A percentile compares a stretch with the other conserved stretches of the same genome.
These are phyloP conservation scores for Rosa chinensis DNA, from an alignment of 306 rosid genomes.

Conservation along the genomic window DNA sequence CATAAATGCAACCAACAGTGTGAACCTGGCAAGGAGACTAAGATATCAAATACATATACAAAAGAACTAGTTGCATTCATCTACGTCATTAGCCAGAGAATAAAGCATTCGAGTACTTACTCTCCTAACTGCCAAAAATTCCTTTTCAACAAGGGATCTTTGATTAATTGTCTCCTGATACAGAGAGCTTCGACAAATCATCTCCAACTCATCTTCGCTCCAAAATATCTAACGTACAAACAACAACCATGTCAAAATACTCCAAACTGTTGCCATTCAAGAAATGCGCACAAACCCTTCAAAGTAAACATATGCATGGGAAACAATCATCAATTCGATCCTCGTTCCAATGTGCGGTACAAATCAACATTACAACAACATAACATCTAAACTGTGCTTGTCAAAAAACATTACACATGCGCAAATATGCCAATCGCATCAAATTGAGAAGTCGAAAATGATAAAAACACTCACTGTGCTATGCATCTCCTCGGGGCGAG, in stretches of 20 bases:
- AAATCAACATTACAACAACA: background rate
- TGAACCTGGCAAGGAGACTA: background rate
- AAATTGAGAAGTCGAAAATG: background rate
- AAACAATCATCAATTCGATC: background rate
- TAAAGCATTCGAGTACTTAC: conserved; percentile 37
- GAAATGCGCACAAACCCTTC: background rate
- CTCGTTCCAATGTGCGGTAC: background rate
- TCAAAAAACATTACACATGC: background rate
- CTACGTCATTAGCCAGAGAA: background rate
- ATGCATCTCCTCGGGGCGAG: conserved; percentile 49
- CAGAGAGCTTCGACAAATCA: conserved; percentile 65
- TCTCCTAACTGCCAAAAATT: conserved; percentile 45
- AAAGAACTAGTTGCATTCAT: background rate
- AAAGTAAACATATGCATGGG: background rate
- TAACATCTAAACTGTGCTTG: background rate
- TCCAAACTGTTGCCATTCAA: background rate
- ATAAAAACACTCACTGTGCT: conserved; percentile 51
- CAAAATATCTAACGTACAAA: conserved; percentile 57
- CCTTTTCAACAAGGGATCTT: conserved; percentile 56
- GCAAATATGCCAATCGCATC: background rate
- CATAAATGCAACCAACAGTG: background rate
- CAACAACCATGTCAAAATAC: background rate
- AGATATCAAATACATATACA: too few relatives aligned
- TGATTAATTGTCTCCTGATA: conserved; percentile 60
- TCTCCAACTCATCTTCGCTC: conserved; percentile 66